Conservation (phyloP, 805 yeast species). For the Candida xiaguanensis region DNA sequence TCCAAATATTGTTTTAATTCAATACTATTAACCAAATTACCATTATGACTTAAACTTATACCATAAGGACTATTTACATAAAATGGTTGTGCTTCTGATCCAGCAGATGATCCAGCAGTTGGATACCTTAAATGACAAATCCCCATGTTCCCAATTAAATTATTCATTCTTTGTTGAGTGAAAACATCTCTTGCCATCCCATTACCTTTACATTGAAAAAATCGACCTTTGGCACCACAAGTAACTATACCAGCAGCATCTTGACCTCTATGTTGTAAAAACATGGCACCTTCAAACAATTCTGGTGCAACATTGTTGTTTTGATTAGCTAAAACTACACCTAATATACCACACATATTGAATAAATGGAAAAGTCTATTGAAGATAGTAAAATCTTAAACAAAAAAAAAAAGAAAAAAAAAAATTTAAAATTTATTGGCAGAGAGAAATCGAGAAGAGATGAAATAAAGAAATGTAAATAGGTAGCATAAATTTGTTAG, state of each 20-base stretch:
- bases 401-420: conserved; percentile 4
- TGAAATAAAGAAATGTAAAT: too few species aligned
- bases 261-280: conserved; percentile 95
- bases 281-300: conserved; percentile 86
- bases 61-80: conserved; percentile 98
- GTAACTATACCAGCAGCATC: conserved; percentile 99
- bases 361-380: background rate
- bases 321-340: conserved; percentile 78
- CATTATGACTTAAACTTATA: conserved; percentile 85
- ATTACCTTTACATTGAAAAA: conserved; percentile 96
- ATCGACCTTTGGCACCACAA: conserved; percentile 88
- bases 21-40: conserved; percentile 85
- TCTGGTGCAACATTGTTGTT: conserved; percentile 78
- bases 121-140: conserved; percentile 94
- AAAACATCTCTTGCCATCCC: conserved; percentile 99
- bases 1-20: conserved; percentile 79
- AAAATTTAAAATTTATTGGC: conserved; percentile 3
- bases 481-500: too few species aligned
- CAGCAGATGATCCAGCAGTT: conserved; percentile 94
- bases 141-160: conserved; percentile 91
- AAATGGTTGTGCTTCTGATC: conserved; percentile 97
- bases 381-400: conserved; percentile 6
- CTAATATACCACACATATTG: conserved; percentile 92
- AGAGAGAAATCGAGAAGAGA: conserved; percentile 3
- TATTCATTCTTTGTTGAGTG: conserved; percentile 73